Evolutionary conservation across 495 filamentous ascomycete genomes (phyloP).

Genomic region (Clavariopsis aquatica): DNA sequence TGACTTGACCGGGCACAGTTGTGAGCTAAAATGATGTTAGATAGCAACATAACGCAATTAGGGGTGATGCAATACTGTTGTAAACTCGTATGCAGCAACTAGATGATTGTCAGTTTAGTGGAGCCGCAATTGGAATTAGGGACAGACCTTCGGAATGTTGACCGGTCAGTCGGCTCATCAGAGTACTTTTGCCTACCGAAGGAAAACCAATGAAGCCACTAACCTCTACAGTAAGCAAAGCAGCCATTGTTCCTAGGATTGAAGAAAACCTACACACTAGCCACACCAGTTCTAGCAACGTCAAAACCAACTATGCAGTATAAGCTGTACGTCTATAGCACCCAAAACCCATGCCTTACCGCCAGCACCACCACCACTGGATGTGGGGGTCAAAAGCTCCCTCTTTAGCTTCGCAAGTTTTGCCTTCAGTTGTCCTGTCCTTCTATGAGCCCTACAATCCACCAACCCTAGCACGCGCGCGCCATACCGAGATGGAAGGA

Average conservation of each 20-base stretch:
- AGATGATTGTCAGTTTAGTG: conserved; percentile 19
- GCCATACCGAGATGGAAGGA: conserved; percentile 71
- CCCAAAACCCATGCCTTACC: conserved; percentile 52
- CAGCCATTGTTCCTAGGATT: not conserved
- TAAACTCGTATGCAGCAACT: conserved; percentile 97
- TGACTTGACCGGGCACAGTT: conserved; percentile 92
- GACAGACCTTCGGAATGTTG: conserved; percentile 83
- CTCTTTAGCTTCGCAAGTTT: conserved; percentile 97
- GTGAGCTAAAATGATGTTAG: conserved; percentile 59
- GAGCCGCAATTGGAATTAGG: not conserved
- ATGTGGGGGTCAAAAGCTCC: conserved; percentile 85
- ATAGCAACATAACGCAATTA: not conserved
- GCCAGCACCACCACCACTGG: conserved; percentile 77
- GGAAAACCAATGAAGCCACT: conserved; percentile 74
- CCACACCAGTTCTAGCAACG: conserved; percentile 96
- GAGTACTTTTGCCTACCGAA: conserved; percentile 95
- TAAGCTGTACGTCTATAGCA: conserved; percentile 3
- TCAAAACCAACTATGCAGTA: conserved; percentile 76
- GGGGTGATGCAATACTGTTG: conserved; percentile 54
- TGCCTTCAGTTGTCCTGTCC: conserved; percentile 85
- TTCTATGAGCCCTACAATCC: not conserved
- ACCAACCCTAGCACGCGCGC: too few species aligned
- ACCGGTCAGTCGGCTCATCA: conserved; percentile 92
- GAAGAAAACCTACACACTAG: conserved; percentile 72
- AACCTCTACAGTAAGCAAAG: conserved; percentile 1